phyloP scores from a whole-genome alignment of 176 grass and related monocot genomes.

The Oryza officinalis region DNA sequence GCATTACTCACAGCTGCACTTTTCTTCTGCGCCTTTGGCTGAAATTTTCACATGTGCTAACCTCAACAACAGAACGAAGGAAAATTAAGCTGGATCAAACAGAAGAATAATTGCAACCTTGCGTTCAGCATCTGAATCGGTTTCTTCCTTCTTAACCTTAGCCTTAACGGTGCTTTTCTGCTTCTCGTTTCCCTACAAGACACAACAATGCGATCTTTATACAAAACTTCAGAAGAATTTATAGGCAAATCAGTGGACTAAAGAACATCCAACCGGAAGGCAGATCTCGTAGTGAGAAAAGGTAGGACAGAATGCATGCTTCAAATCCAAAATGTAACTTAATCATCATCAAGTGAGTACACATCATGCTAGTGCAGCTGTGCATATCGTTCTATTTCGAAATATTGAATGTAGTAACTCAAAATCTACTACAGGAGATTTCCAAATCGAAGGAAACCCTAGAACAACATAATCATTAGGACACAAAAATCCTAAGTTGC shows the following conservation, averaged over 20 bases:
- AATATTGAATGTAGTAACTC: background rate
- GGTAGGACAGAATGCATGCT: background rate
- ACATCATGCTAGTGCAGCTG: no score
- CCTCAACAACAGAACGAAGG: background rate
- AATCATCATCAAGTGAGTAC: background rate
- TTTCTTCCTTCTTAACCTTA: conserved; percentile 56
- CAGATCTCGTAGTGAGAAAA: background rate
- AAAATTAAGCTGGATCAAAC: conserved; percentile 20
- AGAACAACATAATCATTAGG: background rate
- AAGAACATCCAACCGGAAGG: background rate
- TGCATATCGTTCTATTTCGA: background rate
- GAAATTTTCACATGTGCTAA: conserved; percentile 23
- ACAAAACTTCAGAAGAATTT: background rate
- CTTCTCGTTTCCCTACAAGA: conserved; percentile 44
- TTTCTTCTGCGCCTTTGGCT: conserved; percentile 39
- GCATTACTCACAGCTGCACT: conserved; percentile 23
- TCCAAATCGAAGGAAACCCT: background rate
- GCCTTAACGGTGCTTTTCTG: conserved; percentile 31
- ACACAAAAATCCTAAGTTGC: background rate
- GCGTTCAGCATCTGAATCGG: conserved; percentile 21
- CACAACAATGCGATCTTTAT: background rate
- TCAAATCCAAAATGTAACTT: background rate
- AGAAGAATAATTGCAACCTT: conserved; percentile 27
- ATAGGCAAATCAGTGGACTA: background rate
- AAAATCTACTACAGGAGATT: background rate